Evolutionary conservation across 495 filamentous ascomycete species (phyloP).

Genomic region (Bathelium albidoporum): DNA sequence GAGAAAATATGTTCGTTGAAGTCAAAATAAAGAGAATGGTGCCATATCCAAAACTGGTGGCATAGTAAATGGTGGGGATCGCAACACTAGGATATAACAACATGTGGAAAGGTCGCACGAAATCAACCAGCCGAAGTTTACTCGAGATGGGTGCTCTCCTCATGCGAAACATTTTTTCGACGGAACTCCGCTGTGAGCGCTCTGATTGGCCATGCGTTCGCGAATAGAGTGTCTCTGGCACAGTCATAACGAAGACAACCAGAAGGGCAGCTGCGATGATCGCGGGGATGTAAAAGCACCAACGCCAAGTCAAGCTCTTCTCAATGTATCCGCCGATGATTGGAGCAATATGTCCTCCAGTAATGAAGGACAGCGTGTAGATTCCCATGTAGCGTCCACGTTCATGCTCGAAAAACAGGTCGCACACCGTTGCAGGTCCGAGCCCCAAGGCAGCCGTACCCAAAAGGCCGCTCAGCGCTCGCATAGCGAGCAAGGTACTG

Average conservation of each 20-base stretch:
- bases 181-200: background rate
- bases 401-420: conserved; percentile 17
- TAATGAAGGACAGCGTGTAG: conserved; percentile 15
- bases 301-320: conserved; percentile 22
- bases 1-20: background rate
- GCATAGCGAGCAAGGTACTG: background rate
- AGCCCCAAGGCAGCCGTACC: conserved; percentile 2
- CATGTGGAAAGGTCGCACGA: background rate
- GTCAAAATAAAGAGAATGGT: conserved; percentile 5
- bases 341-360: conserved; percentile 13
- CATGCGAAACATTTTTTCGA: background rate
- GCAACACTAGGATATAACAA: background rate
- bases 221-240: conserved; percentile 28
- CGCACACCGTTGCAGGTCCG: conserved; percentile 11
- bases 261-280: conserved; percentile 17
- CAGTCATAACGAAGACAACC: conserved; percentile 20
- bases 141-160: background rate
- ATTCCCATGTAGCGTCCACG: conserved; percentile 16
- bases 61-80: background rate
- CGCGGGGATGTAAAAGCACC: conserved; percentile 23
- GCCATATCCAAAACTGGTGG: conserved; percentile 4
- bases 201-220: background rate
- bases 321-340: conserved; percentile 17
- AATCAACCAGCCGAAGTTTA: conserved; percentile 1
- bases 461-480: background rate